Evolutionary conservation across 116 monocot genomes (phyloP), one percentile per base, ranked within the genome.

Genomic region (Iris pallida): DNA sequence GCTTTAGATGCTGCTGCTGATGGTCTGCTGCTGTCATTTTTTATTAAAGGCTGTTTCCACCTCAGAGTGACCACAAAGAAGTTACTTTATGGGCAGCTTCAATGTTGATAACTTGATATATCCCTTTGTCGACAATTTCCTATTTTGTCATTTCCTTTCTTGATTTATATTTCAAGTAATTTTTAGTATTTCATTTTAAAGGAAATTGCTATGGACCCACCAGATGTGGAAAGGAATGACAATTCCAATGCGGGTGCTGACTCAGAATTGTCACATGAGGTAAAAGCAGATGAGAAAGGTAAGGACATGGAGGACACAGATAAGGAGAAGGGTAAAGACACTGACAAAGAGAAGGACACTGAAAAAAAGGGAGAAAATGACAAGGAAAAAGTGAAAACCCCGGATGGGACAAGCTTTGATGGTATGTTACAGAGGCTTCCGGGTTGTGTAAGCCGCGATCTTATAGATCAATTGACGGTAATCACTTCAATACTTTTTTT

Each of bases 391-490:
- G 68, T 77, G 12, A 96, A 82, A 77, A 68, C 77, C 42, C 63
- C 80, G 62, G 96, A 96, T 81, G 85, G 85, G 11, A 55, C 92
- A 71, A 90, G 73, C 70, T 78, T 97, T 68, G 97, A 97, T 70
- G 81, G 70, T 68, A 69, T 97, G 10, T 71, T 97, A 47, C 97
- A 97, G 73, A 87, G 89, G 69, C 90, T 97, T 79, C 92, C 97
- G 48, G 79, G 83, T 61, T 97, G 92, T 76, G 92, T 97, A 57
- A 92, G 87, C 78, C 97, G 97, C 75, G 92, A 97, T 49, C 87
- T 97, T 75, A 97, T 97, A 69, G 97, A 97, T 74, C 97, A 97
- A 59, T 69, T 92, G 68, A 84, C 90, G 85, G 97, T 97, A 84
- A 80, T 76, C 15, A 59, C 41, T 45, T 76, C 15, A 59, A 19